Percentiles rank a stretch among this genome's conserved stretches.
These are phyloP conservation scores for Orychophragmus violaceus DNA, from an alignment of 345 rosid genomes.

Conservation along the genomic window DNA sequence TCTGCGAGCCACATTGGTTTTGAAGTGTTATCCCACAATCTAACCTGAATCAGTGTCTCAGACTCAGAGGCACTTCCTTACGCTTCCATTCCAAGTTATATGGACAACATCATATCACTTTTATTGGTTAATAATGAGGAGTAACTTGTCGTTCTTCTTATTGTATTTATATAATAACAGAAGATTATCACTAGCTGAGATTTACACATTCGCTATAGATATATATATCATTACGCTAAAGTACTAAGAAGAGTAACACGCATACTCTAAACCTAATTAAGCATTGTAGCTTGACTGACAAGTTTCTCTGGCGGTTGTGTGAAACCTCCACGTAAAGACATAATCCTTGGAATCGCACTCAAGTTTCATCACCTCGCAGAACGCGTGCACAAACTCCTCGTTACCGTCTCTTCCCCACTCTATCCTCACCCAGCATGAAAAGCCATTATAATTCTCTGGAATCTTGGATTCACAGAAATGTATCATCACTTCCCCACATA, in stretches of 20 bases:
- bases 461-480: constrained; percentile 36
- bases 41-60: background rate
- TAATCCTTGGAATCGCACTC: constrained; percentile 65
- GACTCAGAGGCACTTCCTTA: background rate
- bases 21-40: background rate
- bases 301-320: constrained; percentile 33
- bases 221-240: background rate
- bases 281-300: constrained; percentile 32
- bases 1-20: too few species aligned
- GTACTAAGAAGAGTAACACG: background rate
- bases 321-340: constrained; percentile 73
- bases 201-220: constrained; percentile 14
- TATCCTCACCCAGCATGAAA: constrained; percentile 85
- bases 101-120: too few species aligned
- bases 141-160: background rate
- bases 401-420: constrained; percentile 65
- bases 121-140: background rate
- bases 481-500: constrained; percentile 75
- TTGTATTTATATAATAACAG: background rate
- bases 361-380: constrained; percentile 62
- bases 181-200: constrained; percentile 3
- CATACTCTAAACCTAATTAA: constrained; percentile 13
- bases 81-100: background rate
- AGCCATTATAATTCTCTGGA: constrained; percentile 42
- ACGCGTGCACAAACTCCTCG: constrained; percentile 44